phyloP scores from a whole-genome alignment of 208 protist genomes.

The Trypanosomatidae sp. region DNA sequence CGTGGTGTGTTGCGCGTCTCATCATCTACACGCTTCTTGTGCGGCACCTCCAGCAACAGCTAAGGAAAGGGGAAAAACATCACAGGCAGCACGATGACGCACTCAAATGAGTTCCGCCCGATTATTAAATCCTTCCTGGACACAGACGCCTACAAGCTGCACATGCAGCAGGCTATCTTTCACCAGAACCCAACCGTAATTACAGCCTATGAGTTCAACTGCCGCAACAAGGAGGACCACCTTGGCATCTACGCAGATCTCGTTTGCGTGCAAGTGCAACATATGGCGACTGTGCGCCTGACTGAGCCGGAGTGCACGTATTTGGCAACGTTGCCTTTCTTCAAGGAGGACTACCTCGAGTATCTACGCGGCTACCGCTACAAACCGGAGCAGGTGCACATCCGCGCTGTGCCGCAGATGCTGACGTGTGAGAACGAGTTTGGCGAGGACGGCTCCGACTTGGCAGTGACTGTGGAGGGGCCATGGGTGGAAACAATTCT shows the following conservation, averaged over 20 bases:
- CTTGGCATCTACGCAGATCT: conserved; percentile 66
- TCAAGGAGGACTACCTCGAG: conserved; percentile 77
- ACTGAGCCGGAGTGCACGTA: conserved; percentile 73
- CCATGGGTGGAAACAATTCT: conserved; percentile 90
- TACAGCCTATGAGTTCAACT: conserved; percentile 71
- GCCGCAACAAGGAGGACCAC: conserved; percentile 73
- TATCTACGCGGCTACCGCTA: conserved; percentile 82
- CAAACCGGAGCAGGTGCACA: conserved; percentile 73
- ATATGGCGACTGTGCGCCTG: conserved; percentile 50
- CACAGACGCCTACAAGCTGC: conserved; percentile 90
- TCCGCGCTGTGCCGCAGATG: conserved; percentile 41
- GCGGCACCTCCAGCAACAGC: not conserved
- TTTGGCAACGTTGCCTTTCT: conserved; percentile 61
- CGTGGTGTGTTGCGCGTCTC: not conserved
- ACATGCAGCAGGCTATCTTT: conserved; percentile 91
- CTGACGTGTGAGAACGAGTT: conserved; percentile 26
- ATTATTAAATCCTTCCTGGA: conserved; percentile 86
- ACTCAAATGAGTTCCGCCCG: conserved; percentile 32
- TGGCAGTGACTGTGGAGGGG: conserved; percentile 66
- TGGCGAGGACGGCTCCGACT: conserved; percentile 45
- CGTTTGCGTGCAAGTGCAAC: conserved; percentile 53
- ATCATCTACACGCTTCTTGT: not conserved
- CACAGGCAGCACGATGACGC: conserved; percentile 9
- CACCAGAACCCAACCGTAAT: conserved; percentile 56
- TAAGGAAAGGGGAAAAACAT: not conserved